Base-by-base conservation (phyloP, 805 yeast species). In the Barnettozyma sp. region DNA sequence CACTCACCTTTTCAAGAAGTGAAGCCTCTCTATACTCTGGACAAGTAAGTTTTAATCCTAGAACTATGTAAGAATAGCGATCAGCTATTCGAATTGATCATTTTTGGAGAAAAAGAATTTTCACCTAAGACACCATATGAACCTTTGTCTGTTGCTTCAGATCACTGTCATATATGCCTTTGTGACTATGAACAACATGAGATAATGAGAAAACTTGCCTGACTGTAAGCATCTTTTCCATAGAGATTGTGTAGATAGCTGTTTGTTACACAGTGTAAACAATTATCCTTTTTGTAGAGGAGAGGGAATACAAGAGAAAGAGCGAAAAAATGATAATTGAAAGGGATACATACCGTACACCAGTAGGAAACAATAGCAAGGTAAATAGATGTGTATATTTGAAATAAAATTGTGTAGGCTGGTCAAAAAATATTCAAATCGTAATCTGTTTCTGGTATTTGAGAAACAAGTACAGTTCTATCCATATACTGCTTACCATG, bases 401-500 rank as follows among this genome's bases (percentile, higher is more conserved):
- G 6, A 9, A 27, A 14, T 13, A 10, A 12, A 16, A 6, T 16
- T 27, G 16, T 11, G 12, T 27, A 10, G 16, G 19, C 14, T 17
- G 12, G 31, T 27, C 25, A 50, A 16, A 46, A 38, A 7, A 53
- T 33, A 14, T 51, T 59, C 30, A 63, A 50, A 6, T 69, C 68
- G 50, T 68, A 85, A 52, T 82, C 90, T 0, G 52, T 54, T 41
- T 75, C 80, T 41, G 76, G 71, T 42, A 71, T 67, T 48, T 65
- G 83, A 1, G 82, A 68, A 39, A 83, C 76, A 13, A 88, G 43
- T 0, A 87, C 74, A 0, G 81, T 68, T 33, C 95, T 63, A 30
- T 76, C 87, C 43, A 77, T 73, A 51, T 78, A 87, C 35, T 59
- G 58, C 34, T 78, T 59, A 2, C 95, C 95, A 7, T 81, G 75